These are phyloP conservation scores for Peterozyma toletana DNA, from an alignment of 805 yeast genomes.

Conservation along the genomic window DNA sequence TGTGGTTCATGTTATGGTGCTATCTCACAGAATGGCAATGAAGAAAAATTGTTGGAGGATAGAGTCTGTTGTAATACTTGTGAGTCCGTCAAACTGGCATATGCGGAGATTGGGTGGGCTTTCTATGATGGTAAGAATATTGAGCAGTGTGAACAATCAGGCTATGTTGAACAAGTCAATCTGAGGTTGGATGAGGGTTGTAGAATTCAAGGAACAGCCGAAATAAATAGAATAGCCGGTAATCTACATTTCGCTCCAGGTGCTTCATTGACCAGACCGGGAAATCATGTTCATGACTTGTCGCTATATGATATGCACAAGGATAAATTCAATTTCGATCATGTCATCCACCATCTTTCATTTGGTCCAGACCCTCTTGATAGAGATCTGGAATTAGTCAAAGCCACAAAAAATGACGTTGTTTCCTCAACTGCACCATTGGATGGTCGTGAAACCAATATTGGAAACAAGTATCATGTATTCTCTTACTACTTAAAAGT, in stretches of 20 bases:
- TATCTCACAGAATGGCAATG: slow-evolving; percentile 46
- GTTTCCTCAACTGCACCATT: slow-evolving; percentile 55
- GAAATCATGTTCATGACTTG: slow-evolving; percentile 77
- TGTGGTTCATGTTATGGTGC: slow-evolving; percentile 96
- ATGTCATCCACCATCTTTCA: slow-evolving; percentile 69
- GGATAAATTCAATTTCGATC: slow-evolving; percentile 66
- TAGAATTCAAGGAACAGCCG: slow-evolving; percentile 70
- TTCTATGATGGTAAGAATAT: slow-evolving; percentile 84
- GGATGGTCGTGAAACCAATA: slow-evolving; percentile 39
- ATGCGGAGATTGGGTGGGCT: slow-evolving; percentile 75
- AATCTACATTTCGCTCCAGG: slow-evolving; percentile 97
- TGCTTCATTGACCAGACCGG: slow-evolving; percentile 49
- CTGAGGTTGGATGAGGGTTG: slow-evolving; percentile 78
- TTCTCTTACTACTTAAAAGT: slow-evolving; percentile 81
- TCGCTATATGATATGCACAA: slow-evolving; percentile 56
- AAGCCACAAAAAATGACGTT: slow-evolving; percentile 17
- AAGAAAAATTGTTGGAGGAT: slow-evolving; percentile 27
- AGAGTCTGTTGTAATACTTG: slow-evolving; percentile 79
- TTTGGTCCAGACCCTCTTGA: slow-evolving; percentile 61
- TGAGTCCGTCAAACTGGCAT: slow-evolving; percentile 73
- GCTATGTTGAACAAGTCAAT: slow-evolving; percentile 61
- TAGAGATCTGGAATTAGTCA: slow-evolving; percentile 15
- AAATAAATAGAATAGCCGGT: slow-evolving; percentile 82
- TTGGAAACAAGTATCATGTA: slow-evolving; percentile 49
- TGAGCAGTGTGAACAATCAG: slow-evolving; percentile 86